Evolutionary conservation across 495 filamentous ascomycete genomes (phyloP).

Genomic region (Hypoxylon crocopeplum): DNA sequence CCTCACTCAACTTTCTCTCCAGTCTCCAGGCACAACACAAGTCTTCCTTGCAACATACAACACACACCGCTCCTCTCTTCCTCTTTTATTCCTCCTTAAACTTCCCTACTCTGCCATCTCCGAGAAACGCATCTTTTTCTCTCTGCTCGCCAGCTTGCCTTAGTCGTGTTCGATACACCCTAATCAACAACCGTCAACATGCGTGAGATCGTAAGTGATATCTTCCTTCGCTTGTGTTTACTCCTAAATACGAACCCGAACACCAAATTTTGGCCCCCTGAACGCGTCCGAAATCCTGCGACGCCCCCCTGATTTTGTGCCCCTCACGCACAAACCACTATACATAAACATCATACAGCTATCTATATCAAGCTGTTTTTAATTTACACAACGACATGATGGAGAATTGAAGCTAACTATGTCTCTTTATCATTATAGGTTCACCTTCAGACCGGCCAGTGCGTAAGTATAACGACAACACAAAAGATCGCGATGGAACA

Average conservation of each 20-base stretch:
- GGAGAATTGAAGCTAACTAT: conserved; percentile 42
- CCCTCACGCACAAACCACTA: conserved; percentile 39
- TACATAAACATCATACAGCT: background rate
- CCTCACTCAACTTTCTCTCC: conserved; percentile 29
- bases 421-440: conserved; percentile 67
- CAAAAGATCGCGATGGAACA: conserved; percentile 33
- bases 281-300: conserved; percentile 69
- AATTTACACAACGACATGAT: background rate
- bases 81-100: conserved; percentile 35
- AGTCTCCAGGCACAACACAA: conserved; percentile 38
- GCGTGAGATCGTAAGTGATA: conserved; percentile 89
- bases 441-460: conserved; percentile 99
- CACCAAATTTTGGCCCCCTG: conserved; percentile 32
- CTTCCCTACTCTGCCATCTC: conserved; percentile 35
- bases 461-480: conserved; percentile 67
- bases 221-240: conserved; percentile 42
- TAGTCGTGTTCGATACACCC: conserved; percentile 32
- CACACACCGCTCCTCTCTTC: conserved; percentile 41
- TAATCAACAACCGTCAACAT: conserved; percentile 62
- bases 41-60: conserved; percentile 21
- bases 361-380: background rate
- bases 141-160: conserved; percentile 34
- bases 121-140: conserved; percentile 37
- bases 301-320: conserved; percentile 44
- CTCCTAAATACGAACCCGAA: conserved; percentile 79